Evolutionary conservation across 169 alveolate genomes (phyloP).

Genomic region (Cryptosporidium canis): DNA sequence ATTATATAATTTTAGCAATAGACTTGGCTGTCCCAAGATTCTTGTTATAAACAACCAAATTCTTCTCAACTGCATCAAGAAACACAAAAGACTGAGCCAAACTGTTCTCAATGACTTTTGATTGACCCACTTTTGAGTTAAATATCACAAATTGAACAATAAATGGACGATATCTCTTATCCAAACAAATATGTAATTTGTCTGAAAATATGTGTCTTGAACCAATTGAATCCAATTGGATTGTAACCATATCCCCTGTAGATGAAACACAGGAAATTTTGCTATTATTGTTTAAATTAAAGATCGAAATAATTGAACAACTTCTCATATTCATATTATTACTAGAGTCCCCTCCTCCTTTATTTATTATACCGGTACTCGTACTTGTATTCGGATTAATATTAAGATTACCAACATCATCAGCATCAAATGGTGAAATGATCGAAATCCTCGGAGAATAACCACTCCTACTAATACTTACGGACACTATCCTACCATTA

Average conservation of each 20-base stretch:
- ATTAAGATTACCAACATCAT: background rate
- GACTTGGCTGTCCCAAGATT: constrained; percentile 32
- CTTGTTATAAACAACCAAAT: constrained; percentile 46
- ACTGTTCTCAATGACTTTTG: constrained; percentile 11
- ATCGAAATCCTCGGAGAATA: background rate
- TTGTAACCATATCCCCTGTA: constrained; percentile 51
- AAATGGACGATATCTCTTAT: constrained; percentile 59
- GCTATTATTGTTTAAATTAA: background rate
- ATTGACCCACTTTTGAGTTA: constrained; percentile 19
- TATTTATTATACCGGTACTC: background rate
- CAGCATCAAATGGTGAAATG: constrained; percentile 44
- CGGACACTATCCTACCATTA: constrained; percentile 28
- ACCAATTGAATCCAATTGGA: background rate
- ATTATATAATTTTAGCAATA: constrained; percentile 20
- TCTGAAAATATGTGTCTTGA: constrained; percentile 8
- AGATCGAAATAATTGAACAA: constrained; percentile 43
- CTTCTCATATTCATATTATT: constrained; percentile 21
- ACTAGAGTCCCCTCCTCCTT: background rate
- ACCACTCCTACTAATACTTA: background rate
- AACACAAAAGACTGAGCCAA: constrained; percentile 35
- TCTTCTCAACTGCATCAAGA: constrained; percentile 66
- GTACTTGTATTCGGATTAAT: background rate
- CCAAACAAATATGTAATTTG: constrained; percentile 50
- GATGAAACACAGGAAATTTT: constrained; percentile 55
- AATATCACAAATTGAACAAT: constrained; percentile 42